A percentile compares a stretch with the other conserved stretches of the same genome.
Evolutionary conservation across 192 early-diverging fungal species (phyloP).

Genomic region (Rhizoclosmatium globosum): DNA sequence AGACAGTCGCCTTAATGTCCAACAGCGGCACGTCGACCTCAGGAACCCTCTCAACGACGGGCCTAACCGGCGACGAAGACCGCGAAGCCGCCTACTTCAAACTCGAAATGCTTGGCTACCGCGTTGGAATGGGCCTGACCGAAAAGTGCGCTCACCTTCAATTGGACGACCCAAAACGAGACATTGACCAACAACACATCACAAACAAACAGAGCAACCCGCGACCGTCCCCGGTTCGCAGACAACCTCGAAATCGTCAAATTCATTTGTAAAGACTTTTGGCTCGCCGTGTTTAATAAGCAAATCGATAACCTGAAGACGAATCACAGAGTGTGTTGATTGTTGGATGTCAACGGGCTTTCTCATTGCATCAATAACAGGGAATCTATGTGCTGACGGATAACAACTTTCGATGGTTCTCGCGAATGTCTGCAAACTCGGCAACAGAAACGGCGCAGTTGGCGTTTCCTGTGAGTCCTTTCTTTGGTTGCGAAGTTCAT

Average conservation of each 20-base stretch:
- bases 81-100: conserved; percentile 91
- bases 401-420: conserved; percentile 96
- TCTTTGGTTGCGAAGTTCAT: not conserved
- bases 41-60: not conserved
- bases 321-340: conserved; percentile 82
- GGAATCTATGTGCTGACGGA: conserved; percentile 98
- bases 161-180: not conserved
- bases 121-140: conserved; percentile 85
- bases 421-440: conserved; percentile 86
- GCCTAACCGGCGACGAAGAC: conserved; percentile 63
- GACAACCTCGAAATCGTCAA: conserved; percentile 98
- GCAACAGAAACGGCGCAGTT: conserved; percentile 78
- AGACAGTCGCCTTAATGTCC: conserved; percentile 7
- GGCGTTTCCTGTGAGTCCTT: conserved; percentile 74
- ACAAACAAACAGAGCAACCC: conserved; percentile 72
- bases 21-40: too few relatives aligned
- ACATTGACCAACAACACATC: not conserved
- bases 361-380: conserved; percentile 41
- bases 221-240: conserved; percentile 84
- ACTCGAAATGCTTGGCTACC: conserved; percentile 90
- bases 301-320: conserved; percentile 99
- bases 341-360: not conserved
- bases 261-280: conserved; percentile 98
- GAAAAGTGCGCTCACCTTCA: conserved; percentile 69
- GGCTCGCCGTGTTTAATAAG: conserved; percentile 94